Conservation (phyloP, 441 rosid genomes). For the Jatropha podagrica region DNA sequence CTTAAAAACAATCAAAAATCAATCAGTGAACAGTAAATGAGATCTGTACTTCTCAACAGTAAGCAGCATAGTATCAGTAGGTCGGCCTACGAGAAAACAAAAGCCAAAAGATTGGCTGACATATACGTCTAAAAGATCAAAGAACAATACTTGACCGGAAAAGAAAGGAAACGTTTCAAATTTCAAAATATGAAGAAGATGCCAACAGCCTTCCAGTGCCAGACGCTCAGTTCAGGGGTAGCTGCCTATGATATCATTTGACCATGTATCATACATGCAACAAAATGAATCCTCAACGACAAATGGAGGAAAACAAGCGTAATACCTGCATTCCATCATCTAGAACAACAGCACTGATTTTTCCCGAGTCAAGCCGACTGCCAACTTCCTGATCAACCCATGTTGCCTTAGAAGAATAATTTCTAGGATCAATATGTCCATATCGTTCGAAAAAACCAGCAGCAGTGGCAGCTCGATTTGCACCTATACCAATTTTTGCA, state of each 20-base stretch:
- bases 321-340: conserved; percentile 97
- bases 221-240: neutral
- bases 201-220: neutral
- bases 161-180: neutral
- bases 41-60: neutral
- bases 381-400: conserved; percentile 25
- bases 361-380: conserved; percentile 19
- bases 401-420: conserved; percentile 14
- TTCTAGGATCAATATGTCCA: conserved; percentile 45
- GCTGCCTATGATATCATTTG: neutral
- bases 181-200: neutral
- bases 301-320: neutral
- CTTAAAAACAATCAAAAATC: neutral
- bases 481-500: conserved; percentile 63
- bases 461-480: conserved; percentile 72
- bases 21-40: conserved; percentile 7
- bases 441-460: conserved; percentile 46
- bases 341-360: conserved; percentile 53
- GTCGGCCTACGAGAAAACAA: neutral
- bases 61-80: neutral
- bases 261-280: neutral
- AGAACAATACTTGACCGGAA: neutral
- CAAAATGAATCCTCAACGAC: neutral
- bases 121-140: neutral
- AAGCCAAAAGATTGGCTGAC: neutral